phyloP scores from a whole-genome alignment of 2,329 filamentous ascomycete species.

The Calonectria pseudoturangicola region DNA sequence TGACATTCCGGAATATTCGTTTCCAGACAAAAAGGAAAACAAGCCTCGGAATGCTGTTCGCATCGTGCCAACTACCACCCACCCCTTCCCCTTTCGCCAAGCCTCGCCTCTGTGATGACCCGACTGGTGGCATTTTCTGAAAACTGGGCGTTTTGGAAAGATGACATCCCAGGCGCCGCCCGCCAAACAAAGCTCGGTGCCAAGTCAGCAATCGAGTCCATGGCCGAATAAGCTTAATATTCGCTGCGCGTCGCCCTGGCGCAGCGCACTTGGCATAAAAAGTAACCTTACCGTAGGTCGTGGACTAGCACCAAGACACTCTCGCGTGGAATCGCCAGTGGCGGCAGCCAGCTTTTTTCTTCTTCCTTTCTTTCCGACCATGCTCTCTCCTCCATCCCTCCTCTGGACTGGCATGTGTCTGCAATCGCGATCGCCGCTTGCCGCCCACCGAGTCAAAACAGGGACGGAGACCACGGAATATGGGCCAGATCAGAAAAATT shows the following conservation, averaged over 20 bases:
- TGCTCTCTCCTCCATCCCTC: too few species aligned
- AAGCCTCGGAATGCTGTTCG: not conserved
- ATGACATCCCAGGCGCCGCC: not conserved
- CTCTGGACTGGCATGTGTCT: not conserved
- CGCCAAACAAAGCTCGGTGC: constrained; percentile 19
- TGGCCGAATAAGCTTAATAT: constrained; percentile 24
- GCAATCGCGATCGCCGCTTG: not conserved
- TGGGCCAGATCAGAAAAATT: not conserved
- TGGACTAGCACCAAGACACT: constrained; percentile 9
- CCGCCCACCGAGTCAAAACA: constrained; percentile 4
- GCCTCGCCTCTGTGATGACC: not conserved
- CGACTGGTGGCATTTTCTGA: not conserved
- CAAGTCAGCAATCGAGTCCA: not conserved
- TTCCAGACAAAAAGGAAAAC: not conserved
- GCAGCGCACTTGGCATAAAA: constrained; percentile 10
- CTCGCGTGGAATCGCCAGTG: constrained; percentile 7
- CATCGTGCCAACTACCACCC: not conserved
- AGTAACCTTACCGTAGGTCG: constrained; percentile 14
- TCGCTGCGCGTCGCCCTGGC: constrained; percentile 5
- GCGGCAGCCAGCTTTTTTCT: not conserved
- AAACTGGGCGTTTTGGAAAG: not conserved
- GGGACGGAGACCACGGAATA: not conserved
- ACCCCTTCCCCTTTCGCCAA: not conserved
- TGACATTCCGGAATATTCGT: not conserved
- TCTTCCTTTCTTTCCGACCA: not conserved